Base-by-base conservation (phyloP, 441 rosid genomes). In the Viola pubescens region DNA sequence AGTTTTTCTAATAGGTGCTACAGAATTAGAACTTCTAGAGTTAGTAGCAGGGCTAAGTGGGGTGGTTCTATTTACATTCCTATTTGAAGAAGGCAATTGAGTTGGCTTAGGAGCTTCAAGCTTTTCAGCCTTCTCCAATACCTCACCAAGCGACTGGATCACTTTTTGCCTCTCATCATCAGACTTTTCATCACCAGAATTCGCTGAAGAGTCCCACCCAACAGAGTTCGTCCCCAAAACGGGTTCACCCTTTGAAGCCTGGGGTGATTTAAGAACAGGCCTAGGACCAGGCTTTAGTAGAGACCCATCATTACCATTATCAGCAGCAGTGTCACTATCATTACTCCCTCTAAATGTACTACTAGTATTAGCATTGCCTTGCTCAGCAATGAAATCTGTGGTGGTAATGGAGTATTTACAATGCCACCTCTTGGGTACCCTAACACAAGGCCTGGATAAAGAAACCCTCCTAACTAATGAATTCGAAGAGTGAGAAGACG, bases 121-220 rank as follows among this genome's bases (percentile, higher is more conserved):
- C 60, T 72, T 86, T 76, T 88, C 96, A 37, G 89, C 98, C 78
- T 84, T 85, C 76, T 86, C 95, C 76, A 94, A 79, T 10, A 86
- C 98, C 66, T 89, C 91, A 46, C 74, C 98, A 41, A 94, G 90
- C 39, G 97, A 87, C 67, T 87, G 89, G 54, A 86, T 86, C 45
- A 88, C 88, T 66, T 80, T 82, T 64, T 74, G 82, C 79, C 89
- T 85, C 74, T 84, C 81, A 64, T 67, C 70, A 47, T 53, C 67
- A 19, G 56, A 58, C 54, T 38, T 59, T 40, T 52, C 64, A 37
- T 37, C 55, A 11, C 66, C 71, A 46, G 68, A 78, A 59, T 61
- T 68, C 40, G 9, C 49, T 0, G 78, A 66, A 49, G 75, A 47
- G 56, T 61, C 74, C 64, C 58, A 65, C 49, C 59, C 59, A 40